phyloP scores from a whole-genome alignment of 2,329 filamentous ascomycete species.

The Xylaria digitata region DNA sequence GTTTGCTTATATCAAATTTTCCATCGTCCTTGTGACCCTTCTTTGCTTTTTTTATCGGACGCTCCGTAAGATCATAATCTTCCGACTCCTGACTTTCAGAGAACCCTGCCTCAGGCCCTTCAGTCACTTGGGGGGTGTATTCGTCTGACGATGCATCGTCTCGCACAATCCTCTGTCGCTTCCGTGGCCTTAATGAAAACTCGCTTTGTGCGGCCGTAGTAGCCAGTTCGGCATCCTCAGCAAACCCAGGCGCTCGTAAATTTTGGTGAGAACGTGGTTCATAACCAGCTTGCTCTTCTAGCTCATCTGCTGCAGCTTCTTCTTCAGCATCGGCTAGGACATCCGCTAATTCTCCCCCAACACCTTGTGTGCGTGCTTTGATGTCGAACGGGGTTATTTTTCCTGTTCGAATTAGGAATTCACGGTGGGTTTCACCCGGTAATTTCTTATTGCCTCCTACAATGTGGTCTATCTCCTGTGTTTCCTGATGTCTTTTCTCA shows the following conservation, averaged over 20 bases:
- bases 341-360: constrained; percentile 77
- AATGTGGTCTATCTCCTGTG: constrained; percentile 56
- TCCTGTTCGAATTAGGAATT: constrained; percentile 92
- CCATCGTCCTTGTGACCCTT: constrained; percentile 55
- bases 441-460: constrained; percentile 68
- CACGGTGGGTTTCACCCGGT: constrained; percentile 84
- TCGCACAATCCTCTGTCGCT: constrained; percentile 61
- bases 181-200: constrained; percentile 69
- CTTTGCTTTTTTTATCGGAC: constrained; percentile 55
- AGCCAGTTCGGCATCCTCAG: constrained; percentile 58
- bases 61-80: constrained; percentile 56
- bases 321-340: constrained; percentile 86
- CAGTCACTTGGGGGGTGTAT: constrained; percentile 54
- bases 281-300: constrained; percentile 57
- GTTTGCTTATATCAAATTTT: constrained; percentile 63
- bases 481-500: constrained; percentile 72
- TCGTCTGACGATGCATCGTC: constrained; percentile 58
- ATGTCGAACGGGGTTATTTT: constrained; percentile 97
- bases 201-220: constrained; percentile 58
- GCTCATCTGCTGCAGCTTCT: constrained; percentile 67
- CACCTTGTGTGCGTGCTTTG: constrained; percentile 69
- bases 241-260: constrained; percentile 78
- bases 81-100: constrained; percentile 52
- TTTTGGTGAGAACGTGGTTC: constrained; percentile 76
- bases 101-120: constrained; percentile 48